These are phyloP conservation scores for Trametes polyzona DNA, from an alignment of 1,284 basidiomycete species.

Conservation along the genomic window DNA sequence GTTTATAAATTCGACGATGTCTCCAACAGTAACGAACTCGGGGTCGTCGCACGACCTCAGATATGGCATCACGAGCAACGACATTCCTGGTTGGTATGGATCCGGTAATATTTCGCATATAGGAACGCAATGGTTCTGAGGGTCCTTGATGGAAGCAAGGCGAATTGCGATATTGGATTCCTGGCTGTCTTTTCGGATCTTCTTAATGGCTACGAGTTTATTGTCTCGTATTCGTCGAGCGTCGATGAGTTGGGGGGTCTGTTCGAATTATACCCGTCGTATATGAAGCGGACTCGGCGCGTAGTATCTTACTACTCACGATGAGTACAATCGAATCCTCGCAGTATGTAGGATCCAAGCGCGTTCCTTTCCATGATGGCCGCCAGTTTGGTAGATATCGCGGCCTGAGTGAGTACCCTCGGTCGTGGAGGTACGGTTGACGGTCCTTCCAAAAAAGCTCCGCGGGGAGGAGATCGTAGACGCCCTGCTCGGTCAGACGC, in stretches of 20 bases:
- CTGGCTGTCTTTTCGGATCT: not conserved
- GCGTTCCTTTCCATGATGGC: constrained; percentile 1
- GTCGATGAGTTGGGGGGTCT: constrained; percentile 23
- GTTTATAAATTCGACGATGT: constrained; percentile 30
- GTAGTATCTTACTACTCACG: not conserved
- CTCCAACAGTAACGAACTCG: constrained; percentile 25
- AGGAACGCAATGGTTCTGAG: constrained; percentile 24
- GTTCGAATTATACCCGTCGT: too few species aligned
- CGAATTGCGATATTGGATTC: constrained; percentile 14
- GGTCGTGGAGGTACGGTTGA: not conserved
- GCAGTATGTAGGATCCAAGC: not conserved
- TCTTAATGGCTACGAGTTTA: constrained; percentile 28
- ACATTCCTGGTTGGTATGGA: not conserved
- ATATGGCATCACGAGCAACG: constrained; percentile 32
- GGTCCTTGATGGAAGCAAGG: constrained; percentile 1
- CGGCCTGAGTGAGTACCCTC: not conserved
- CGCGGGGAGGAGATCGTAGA: not conserved
- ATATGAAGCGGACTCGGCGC: not conserved
- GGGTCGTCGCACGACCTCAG: constrained; percentile 29
- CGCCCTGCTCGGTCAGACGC: not conserved
- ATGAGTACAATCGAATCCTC: constrained; percentile 4
- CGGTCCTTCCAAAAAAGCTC: constrained; percentile 2
- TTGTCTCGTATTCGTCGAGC: constrained; percentile 23
- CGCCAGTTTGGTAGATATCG: not conserved
- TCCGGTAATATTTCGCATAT: constrained; percentile 26